Base-by-base conservation (phyloP, 2,329 filamentous ascomycete genomes). In the Madurella mycetomatis region DNA sequence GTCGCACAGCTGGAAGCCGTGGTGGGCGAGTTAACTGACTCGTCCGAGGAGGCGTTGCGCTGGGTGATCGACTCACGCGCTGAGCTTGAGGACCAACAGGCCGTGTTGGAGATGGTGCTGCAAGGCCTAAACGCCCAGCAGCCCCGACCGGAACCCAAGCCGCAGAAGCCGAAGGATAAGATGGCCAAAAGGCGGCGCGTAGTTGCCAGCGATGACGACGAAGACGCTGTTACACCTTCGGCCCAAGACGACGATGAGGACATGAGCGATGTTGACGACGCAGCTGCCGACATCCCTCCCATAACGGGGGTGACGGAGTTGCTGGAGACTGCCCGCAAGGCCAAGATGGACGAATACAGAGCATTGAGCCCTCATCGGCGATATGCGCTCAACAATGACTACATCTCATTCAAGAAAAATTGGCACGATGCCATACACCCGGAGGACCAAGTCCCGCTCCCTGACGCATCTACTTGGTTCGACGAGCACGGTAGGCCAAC, bases 311-410 rank as follows among this genome's bases (percentile, higher is more conserved):
- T 70, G 11, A 55, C 68, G 17, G 62, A 64, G 7, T 54, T 73
- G n/a, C 68, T 78, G 41, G 62, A 67, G 39, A 56, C 70, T 7
- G 65, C 70, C 12, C 70, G 71, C 31, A 63, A 67, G 31, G 58
- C 67, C 34, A 76, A 76, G 51, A 63, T 67, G 0, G 63, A 61
- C 11, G 73, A 76, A 41, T 83, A 82, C 63, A 67, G 65, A 0
- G 58, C 62, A 1, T 67, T 77, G 60, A 69, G 64, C 37, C 63
- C 71, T 45, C 67, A 77, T 55, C 67, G 78, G 59, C 76, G 76
- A 25, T 84, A 84, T 63, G 79, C 73, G 4, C 60, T 73, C 12
- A 74, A 83, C 67, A 84, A 84, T 64, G 78, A 83, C 62, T 84
- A 84, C 62, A 74, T 76, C 53, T 68, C 70, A n/a, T 84, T 84